Percentiles rank a stretch among this genome's conserved stretches.
phyloP scores from a whole-genome alignment of 2,329 filamentous ascomycete species.

The Phialocephala subalpina region DNA sequence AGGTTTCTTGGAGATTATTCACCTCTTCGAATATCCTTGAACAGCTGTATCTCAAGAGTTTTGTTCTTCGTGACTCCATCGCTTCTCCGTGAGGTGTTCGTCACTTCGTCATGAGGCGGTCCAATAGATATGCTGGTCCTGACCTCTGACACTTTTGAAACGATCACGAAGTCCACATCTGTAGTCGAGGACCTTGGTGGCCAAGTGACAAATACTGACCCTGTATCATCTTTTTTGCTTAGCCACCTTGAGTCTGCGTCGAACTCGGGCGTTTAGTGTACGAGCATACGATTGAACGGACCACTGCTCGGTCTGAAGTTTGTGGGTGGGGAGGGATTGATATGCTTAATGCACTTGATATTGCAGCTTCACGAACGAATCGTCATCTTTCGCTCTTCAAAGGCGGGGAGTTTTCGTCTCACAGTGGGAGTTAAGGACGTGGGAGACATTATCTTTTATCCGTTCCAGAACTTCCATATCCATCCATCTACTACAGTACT shows the following conservation, averaged over 20 bases:
- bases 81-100: background rate
- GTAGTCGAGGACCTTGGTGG: too few relatives aligned
- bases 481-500: conserved; percentile 3
- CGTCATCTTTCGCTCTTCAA: too few relatives aligned
- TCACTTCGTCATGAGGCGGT: conserved; percentile 2
- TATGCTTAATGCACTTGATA: conserved; percentile 14
- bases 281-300: conserved; percentile 3
- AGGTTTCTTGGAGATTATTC: background rate
- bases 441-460: conserved; percentile 21
- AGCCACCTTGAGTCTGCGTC: background rate
- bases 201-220: conserved; percentile 18
- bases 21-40: background rate
- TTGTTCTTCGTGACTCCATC: background rate
- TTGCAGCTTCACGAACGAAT: background rate
- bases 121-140: conserved; percentile 12
- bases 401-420: too few relatives aligned
- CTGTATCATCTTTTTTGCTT: conserved; percentile 10
- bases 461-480: background rate
- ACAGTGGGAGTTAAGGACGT: background rate
- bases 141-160: conserved; percentile 32
- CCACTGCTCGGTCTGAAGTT: conserved; percentile 19
- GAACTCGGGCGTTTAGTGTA: background rate
- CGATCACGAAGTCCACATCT: conserved; percentile 12
- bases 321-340: background rate
- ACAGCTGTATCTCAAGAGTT: too few relatives aligned